These are phyloP conservation scores for Diaporthe velutina DNA, from an alignment of 2,329 filamentous ascomycete genomes.

Conservation along the genomic window DNA sequence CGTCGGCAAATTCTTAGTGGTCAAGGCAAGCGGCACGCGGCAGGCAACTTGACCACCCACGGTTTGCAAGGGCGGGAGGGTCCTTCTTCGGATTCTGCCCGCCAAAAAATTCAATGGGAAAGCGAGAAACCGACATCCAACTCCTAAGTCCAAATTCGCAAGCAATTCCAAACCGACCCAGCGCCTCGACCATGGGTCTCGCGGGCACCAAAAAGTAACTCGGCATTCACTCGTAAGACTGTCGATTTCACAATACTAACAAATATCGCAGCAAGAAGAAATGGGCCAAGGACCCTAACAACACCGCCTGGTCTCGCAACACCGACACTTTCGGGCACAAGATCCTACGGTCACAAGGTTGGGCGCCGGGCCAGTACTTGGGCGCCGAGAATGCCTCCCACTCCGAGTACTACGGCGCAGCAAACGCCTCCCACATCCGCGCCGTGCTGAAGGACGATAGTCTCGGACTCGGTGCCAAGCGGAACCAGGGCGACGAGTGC, in stretches of 20 bases:
- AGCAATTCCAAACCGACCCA: background rate
- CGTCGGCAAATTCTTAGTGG: conserved; percentile 9
- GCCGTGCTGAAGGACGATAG: conserved; percentile 91
- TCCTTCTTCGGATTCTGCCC: conserved; percentile 28
- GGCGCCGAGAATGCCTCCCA: conserved; percentile 84
- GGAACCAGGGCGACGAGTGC: conserved; percentile 79
- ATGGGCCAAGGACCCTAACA: conserved; percentile 93
- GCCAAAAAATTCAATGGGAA: conserved; percentile 37
- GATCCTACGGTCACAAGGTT: conserved; percentile 89
- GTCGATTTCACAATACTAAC: conserved; percentile 7
- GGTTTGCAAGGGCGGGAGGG: too few species aligned
- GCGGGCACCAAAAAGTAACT: conserved; percentile 75
- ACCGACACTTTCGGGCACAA: conserved; percentile 88
- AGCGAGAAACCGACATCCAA: conserved; percentile 10
- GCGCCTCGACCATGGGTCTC: conserved; percentile 70
- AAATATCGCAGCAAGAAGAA: conserved; percentile 63
- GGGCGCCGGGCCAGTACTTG: conserved; percentile 86
- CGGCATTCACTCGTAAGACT: background rate
- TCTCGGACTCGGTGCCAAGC: conserved; percentile 87
- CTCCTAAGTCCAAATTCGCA: background rate
- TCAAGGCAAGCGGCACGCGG: background rate
- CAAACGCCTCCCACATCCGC: conserved; percentile 87
- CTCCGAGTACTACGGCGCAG: conserved; percentile 80
- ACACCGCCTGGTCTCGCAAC: conserved; percentile 90
- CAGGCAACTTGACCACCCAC: conserved; percentile 10